Conservation (phyloP, 2,329 filamentous ascomycete species). For the Ophiostoma populinum region DNA sequence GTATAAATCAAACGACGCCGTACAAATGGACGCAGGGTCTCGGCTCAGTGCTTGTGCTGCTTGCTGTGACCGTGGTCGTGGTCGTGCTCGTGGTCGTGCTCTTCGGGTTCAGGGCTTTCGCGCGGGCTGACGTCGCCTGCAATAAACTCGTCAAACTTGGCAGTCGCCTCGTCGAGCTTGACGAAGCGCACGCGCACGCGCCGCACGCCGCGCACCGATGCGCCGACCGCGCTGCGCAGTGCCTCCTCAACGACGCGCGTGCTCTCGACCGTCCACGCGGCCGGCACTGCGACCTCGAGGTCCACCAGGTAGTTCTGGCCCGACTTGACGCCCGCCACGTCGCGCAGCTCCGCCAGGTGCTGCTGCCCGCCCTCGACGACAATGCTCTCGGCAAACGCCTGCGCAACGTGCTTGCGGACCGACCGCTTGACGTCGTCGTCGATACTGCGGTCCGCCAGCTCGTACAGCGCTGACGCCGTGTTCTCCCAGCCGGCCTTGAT, state of each 20-base stretch:
- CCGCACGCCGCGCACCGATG: constrained; percentile 67
- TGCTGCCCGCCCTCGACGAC: constrained; percentile 32
- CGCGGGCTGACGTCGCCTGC: constrained; percentile 39
- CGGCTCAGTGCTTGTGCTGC: constrained; percentile 6
- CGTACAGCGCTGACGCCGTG: constrained; percentile 62
- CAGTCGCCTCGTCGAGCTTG: constrained; percentile 39
- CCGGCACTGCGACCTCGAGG: constrained; percentile 67
- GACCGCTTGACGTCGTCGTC: constrained; percentile 67
- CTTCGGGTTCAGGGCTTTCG: constrained; percentile 43
- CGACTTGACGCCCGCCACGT: constrained; percentile 80
- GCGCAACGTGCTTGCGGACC: constrained; percentile 47
- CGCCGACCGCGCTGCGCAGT: constrained; percentile 55
- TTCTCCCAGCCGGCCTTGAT: constrained; percentile 81
- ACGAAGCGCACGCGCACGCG: constrained; percentile 74
- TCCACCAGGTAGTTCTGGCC: constrained; percentile 94
- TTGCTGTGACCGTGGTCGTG: constrained; percentile 15
- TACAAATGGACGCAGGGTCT: no score
- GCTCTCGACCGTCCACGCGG: constrained; percentile 56
- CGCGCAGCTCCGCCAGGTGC: constrained; percentile 50
- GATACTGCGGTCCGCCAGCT: constrained; percentile 80
- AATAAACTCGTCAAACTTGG: constrained; percentile 63
- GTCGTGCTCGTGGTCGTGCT: constrained; percentile 26
- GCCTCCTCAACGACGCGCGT: constrained; percentile 53
- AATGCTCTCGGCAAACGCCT: constrained; percentile 27
- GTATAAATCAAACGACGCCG: no score